Percentiles rank a stretch among this genome's conserved stretches.
Evolutionary conservation across 495 filamentous ascomycete genomes (phyloP).

Genomic region (Aspergillus egyptiacus): DNA sequence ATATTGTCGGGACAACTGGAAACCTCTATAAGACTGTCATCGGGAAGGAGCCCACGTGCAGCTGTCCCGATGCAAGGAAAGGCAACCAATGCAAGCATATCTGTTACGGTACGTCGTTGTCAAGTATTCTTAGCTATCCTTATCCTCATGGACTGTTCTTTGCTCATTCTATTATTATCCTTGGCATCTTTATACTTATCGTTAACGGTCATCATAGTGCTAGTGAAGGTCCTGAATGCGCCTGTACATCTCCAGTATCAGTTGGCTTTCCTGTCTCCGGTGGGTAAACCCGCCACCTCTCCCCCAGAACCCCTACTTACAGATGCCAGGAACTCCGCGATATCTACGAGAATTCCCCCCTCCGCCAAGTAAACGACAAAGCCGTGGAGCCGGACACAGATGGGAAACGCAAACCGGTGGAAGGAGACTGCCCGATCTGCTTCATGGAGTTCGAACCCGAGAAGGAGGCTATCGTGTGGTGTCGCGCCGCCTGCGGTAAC

Average conservation of each 20-base stretch:
- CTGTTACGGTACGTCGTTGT: slow-evolving; percentile 46
- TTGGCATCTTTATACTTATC: slow-evolving; percentile 12
- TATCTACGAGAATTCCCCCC: slow-evolving; percentile 33
- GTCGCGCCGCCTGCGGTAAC: slow-evolving; percentile 67
- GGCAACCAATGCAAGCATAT: slow-evolving; percentile 76
- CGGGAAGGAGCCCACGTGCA: slow-evolving; percentile 53
- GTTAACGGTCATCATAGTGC: slow-evolving; percentile 39
- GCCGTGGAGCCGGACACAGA: slow-evolving; percentile 19
- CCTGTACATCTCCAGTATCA: slow-evolving; percentile 63
- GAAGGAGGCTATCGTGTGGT: slow-evolving; percentile 60
- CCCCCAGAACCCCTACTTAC: neutral
- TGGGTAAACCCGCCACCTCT: slow-evolving; percentile 20
- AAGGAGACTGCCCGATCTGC: slow-evolving; percentile 79
- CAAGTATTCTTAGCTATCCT: neutral
- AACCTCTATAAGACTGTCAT: slow-evolving; percentile 66
- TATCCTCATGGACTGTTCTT: slow-evolving; percentile 9
- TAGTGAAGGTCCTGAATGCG: slow-evolving; percentile 60
- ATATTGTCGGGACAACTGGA: slow-evolving; percentile 68
- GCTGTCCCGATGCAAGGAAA: slow-evolving; percentile 56
- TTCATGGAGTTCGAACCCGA: slow-evolving; percentile 58
- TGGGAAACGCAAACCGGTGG: slow-evolving; percentile 54
- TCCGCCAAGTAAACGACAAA: slow-evolving; percentile 20
- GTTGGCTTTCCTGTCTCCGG: slow-evolving; percentile 58
- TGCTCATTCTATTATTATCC: slow-evolving; percentile 7
- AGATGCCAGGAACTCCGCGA: slow-evolving; percentile 52